Base-by-base conservation (phyloP, 2,329 filamentous ascomycete genomes). In the Blastomyces gilchristii region DNA sequence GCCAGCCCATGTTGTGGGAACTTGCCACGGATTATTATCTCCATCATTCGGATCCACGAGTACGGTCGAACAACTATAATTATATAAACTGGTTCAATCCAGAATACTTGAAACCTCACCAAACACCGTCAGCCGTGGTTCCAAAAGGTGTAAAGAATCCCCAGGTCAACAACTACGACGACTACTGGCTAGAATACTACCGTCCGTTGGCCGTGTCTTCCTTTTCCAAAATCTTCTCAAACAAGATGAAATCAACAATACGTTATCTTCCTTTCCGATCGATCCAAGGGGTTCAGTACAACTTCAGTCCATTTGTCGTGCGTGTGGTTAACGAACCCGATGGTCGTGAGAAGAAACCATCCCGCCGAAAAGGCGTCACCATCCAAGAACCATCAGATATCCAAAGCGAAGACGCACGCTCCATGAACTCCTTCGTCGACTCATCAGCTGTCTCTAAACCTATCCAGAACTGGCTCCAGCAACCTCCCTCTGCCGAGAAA, bases 131-230 rank as follows among this genome's bases (percentile, higher is more conserved):
- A 7, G 70, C 65, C 39, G 63, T 65, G 34, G 43, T 71, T 49
- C 63, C 67, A 64, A 52, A 66, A 65, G 16, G 56, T 7, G 47
- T 57, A 18, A 70, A 74, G 4, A 73, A 73, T 59, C 71, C 72
- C 6, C 66, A 71, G 74, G 66, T 73, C 69, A 78, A 81, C 3
- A 85, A 83, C 64, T 91, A 90, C 65, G 93, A 97, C 71, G 91
- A 97, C 74, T 99, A 96, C 75, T 99, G 94, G 94, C 81, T 94
- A 8, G 94, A 99, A 73, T 97, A 97, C 74, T 99, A 99, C 73
- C 86, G 92, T 16, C 94, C 94, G 0, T 82, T 90, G 8, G 90
- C 89, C 0, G 78, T 97, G 0, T 96, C 94, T 0, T 94, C 91
- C 0, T 91, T 97, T 68, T 83, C 87, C 16, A 99, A 97, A 72